Conservation (phyloP, 2,329 filamentous ascomycete species). For the Xylariaceae sp. region DNA sequence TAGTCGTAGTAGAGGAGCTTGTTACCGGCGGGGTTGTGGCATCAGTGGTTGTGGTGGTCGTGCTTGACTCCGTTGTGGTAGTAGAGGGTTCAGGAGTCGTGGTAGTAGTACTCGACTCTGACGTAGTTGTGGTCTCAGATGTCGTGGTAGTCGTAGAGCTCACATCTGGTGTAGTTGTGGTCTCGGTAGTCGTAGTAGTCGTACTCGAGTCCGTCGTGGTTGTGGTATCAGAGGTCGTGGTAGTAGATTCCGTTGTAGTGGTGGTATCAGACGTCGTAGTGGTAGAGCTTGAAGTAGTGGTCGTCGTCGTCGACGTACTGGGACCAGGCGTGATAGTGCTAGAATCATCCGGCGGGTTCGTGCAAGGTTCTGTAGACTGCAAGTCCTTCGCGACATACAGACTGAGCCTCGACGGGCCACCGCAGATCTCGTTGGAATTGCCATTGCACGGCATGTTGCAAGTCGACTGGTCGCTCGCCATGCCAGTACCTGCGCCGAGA, state of each 20-base stretch:
- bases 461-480: constrained; percentile 32
- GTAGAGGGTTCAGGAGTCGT: too few relatives aligned
- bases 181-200: too few relatives aligned
- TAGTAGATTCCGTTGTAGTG: background rate
- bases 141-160: too few relatives aligned
- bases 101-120: too few relatives aligned
- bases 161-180: too few relatives aligned
- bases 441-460: constrained; percentile 52
- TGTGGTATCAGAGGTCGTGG: constrained; percentile 10
- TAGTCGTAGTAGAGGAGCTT: too few relatives aligned
- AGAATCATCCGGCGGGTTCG: constrained; percentile 27
- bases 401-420: constrained; percentile 39
- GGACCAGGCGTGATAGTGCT: constrained; percentile 34
- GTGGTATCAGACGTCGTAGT: background rate
- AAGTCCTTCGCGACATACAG: constrained; percentile 46
- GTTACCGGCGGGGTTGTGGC: too few relatives aligned
- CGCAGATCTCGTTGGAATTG: constrained; percentile 39
- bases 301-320: background rate
- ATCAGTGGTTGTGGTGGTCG: too few relatives aligned
- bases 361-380: constrained; percentile 39
- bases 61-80: too few relatives aligned
- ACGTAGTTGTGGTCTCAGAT: too few relatives aligned
- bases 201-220: constrained; percentile 16
- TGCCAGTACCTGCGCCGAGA: constrained; percentile 42
- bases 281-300: background rate